Conservation (phyloP, 1,284 basidiomycete species). For the Anthracocystis setariae region DNA sequence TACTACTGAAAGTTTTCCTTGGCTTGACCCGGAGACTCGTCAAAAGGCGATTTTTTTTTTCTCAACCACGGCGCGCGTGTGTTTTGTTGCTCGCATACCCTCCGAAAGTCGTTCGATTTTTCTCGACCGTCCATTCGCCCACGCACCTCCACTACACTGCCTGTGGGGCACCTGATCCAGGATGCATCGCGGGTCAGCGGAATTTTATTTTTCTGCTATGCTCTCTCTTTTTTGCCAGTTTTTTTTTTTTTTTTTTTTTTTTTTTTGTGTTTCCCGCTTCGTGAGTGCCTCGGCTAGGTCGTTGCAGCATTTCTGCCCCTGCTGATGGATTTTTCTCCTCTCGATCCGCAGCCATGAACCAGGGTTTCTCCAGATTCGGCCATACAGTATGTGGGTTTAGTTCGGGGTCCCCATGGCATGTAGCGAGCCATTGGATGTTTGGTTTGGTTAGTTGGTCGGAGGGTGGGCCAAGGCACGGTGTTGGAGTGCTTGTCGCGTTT, state of each 20-base stretch:
- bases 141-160: background rate
- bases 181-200: background rate
- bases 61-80: slow-evolving; percentile 1
- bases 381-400: background rate
- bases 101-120: slow-evolving; percentile 18
- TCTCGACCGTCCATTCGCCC: slow-evolving; percentile 8
- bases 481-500: background rate
- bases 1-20: too few species aligned
- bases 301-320: too few species aligned
- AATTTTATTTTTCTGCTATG: background rate
- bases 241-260: too few species aligned
- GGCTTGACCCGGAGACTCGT: too few species aligned
- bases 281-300: too few species aligned
- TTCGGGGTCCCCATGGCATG: slow-evolving; percentile 37
- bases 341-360: too few species aligned
- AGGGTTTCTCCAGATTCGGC: slow-evolving; percentile 4
- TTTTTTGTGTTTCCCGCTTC: too few species aligned
- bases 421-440: slow-evolving; percentile 40
- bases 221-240: too few species aligned
- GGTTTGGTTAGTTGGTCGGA: too few species aligned
- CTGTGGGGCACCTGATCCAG: too few species aligned
- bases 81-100: background rate
- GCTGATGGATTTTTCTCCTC: too few species aligned
- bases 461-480: background rate
- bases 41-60: background rate